Evolutionary conservation across 371 early-diverging fungal species (phyloP).

Genomic region (Mortierella sp.): DNA sequence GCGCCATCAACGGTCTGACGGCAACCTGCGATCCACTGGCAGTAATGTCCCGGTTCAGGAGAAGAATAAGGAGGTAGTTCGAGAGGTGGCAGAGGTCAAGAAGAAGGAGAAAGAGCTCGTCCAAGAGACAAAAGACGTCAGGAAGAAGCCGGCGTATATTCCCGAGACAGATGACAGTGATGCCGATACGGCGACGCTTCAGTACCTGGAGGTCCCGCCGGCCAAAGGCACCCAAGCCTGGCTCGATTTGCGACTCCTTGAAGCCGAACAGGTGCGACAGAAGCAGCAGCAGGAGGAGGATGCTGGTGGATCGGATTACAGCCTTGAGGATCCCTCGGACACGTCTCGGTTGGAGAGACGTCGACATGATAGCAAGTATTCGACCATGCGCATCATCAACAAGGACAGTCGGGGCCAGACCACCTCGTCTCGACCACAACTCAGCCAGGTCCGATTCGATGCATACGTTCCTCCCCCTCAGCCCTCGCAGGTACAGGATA

Average conservation of each 20-base stretch:
- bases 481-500: background rate
- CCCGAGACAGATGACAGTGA: background rate
- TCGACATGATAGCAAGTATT: background rate
- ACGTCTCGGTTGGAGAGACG: background rate
- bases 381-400: background rate
- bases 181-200: background rate
- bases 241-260: background rate
- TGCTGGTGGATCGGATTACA: background rate
- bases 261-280: background rate
- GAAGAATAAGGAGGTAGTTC: background rate
- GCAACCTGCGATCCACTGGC: background rate
- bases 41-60: background rate
- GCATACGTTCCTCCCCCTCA: background rate
- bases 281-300: background rate
- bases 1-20: no score
- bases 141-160: background rate
- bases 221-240: background rate
- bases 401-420: background rate
- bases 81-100: no score
- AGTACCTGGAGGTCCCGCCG: background rate
- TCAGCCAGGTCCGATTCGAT: background rate
- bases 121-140: background rate
- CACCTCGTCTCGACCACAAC: background rate
- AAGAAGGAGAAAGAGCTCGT: background rate
- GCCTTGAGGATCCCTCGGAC: background rate